Conservation (phyloP, 805 yeast genomes). For the Blastobotrys mokoenaii region DNA sequence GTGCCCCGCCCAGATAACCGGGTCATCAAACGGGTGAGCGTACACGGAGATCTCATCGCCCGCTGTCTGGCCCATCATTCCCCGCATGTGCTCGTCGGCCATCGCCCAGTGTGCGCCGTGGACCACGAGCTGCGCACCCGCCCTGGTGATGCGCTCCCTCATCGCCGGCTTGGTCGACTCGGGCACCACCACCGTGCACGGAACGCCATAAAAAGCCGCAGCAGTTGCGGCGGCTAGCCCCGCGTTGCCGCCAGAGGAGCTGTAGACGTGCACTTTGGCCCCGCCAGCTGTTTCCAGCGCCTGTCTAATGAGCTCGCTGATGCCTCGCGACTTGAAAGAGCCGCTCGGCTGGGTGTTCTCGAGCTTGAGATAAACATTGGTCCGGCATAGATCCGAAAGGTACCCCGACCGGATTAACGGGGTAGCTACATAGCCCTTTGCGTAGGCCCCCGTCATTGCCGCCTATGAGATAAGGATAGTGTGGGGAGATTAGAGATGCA, state of each 20-base stretch:
- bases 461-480: no score
- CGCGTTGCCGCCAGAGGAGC: conserved; percentile 95
- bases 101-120: conserved; percentile 71
- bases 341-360: conserved; percentile 88
- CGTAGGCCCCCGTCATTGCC: no score
- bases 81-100: conserved; percentile 69
- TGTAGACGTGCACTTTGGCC: conserved; percentile 40
- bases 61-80: conserved; percentile 37
- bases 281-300: conserved; percentile 30
- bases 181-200: conserved; percentile 58
- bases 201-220: conserved; percentile 52
- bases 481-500: no score
- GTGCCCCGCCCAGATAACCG: conserved; percentile 91
- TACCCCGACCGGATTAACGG: conserved; percentile 68
- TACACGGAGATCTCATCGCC: conserved; percentile 71
- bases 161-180: conserved; percentile 38
- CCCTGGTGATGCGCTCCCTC: conserved; percentile 34
- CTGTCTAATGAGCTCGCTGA: conserved; percentile 62
- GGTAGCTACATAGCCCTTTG: conserved; percentile 29
- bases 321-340: conserved; percentile 84
- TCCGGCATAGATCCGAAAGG: conserved; percentile 57
- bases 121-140: conserved; percentile 45
- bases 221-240: conserved; percentile 95
- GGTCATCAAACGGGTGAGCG: conserved; percentile 86
- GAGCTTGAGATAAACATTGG: conserved; percentile 68